A percentile compares a stretch with the other conserved stretches of the same genome.
Conservation (phyloP, 305 asterid genomes). For the Rubia balearica region DNA sequence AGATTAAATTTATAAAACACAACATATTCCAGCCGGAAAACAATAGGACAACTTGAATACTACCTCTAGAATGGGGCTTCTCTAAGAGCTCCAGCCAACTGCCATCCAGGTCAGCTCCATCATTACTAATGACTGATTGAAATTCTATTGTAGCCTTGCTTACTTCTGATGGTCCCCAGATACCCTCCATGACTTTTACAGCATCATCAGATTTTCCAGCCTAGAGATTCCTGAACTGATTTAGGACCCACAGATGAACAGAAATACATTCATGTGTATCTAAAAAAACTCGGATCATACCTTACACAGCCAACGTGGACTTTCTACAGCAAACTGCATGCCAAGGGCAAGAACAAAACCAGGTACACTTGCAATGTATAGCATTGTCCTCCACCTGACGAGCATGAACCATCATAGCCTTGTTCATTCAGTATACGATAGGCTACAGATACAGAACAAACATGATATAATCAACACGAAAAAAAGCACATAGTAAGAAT, state of each 20-base stretch:
- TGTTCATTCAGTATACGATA: slow-evolving; percentile 4
- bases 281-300: slow-evolving; percentile 31
- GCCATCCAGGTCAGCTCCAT: slow-evolving; percentile 65
- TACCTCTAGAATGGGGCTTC: slow-evolving; percentile 91
- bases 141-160: slow-evolving; percentile 62
- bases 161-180: slow-evolving; percentile 69
- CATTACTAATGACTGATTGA: slow-evolving; percentile 52
- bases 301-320: slow-evolving; percentile 92
- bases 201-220: slow-evolving; percentile 70
- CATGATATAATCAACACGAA: background rate
- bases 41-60: slow-evolving; percentile 40
- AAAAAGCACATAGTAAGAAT: background rate
- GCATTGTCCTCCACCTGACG: slow-evolving; percentile 79
- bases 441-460: background rate
- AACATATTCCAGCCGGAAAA: slow-evolving; percentile 20
- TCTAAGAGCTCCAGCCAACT: slow-evolving; percentile 72
- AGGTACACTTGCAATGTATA: slow-evolving; percentile 59
- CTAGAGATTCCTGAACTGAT: slow-evolving; percentile 26
- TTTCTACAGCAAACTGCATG: slow-evolving; percentile 79
- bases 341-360: slow-evolving; percentile 66
- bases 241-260: slow-evolving; percentile 13
- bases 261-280: slow-evolving; percentile 6
- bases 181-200: slow-evolving; percentile 42
- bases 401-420: background rate
- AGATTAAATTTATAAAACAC: background rate